Evolutionary conservation across 768 basidiomycete genomes (phyloP).

Genomic region (Nidularia sp.): DNA sequence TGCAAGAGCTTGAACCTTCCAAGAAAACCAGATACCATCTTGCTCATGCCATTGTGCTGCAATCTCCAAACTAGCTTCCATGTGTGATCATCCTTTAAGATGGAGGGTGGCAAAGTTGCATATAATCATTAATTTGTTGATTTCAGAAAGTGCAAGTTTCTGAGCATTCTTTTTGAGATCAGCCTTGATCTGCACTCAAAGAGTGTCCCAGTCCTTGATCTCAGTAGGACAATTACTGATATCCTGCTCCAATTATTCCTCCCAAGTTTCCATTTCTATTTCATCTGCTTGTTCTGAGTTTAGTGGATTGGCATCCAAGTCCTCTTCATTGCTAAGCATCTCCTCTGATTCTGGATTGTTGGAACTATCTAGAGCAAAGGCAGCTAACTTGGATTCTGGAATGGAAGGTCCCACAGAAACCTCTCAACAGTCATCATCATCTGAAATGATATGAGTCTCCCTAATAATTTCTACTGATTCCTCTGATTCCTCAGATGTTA

Average conservation of each 20-base stretch:
- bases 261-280: conserved; percentile 7
- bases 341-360: too few species aligned
- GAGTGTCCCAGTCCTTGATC: conserved; percentile 15
- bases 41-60: conserved; percentile 31
- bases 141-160: conserved; percentile 13
- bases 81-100: conserved; percentile 21
- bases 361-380: background rate
- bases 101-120: conserved; percentile 28
- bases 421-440: too few species aligned
- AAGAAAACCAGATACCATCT: conserved; percentile 20
- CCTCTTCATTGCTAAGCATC: too few species aligned
- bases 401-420: too few species aligned
- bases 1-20: conserved; percentile 21
- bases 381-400: too few species aligned
- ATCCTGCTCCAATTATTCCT: conserved; percentile 8
- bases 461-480: background rate
- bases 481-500: background rate
- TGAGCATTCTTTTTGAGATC: conserved; percentile 21
- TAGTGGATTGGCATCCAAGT: too few species aligned
- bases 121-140: conserved; percentile 27
- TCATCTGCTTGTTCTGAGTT: too few species aligned
- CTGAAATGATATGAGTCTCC: background rate
- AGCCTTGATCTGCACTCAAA: conserved; percentile 22
- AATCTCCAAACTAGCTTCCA: conserved; percentile 26
- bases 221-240: background rate